Evolutionary conservation across 2,329 filamentous ascomycete species (phyloP).

Genomic region (Pseudogymnoascus sp.): DNA sequence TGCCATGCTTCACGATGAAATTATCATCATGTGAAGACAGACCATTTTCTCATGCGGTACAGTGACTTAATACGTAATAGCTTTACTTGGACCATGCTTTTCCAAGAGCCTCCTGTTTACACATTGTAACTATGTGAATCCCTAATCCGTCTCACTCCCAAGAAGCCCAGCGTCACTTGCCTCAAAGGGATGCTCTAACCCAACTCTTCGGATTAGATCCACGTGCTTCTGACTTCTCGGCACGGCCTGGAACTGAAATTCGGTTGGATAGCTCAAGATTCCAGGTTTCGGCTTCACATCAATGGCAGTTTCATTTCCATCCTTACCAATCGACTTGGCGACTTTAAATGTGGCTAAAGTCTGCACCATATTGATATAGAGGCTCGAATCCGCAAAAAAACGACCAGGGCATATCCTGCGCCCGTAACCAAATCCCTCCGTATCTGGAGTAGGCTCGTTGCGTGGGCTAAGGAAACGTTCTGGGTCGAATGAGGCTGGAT

Average conservation of each 20-base stretch:
- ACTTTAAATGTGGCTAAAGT: slow-evolving; percentile 33
- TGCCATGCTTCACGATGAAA: neutral
- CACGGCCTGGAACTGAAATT: neutral
- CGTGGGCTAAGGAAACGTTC: slow-evolving; percentile 34
- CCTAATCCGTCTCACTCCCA: neutral
- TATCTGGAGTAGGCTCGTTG: slow-evolving; percentile 41
- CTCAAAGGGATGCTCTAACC: neutral
- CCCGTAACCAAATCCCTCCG: slow-evolving; percentile 46
- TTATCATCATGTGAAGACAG: neutral
- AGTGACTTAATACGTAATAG: neutral
- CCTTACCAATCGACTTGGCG: slow-evolving; percentile 27
- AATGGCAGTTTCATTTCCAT: slow-evolving; percentile 27
- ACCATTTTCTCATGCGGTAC: neutral
- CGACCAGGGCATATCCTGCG: slow-evolving; percentile 45
- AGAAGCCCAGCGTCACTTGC: slow-evolving; percentile 1
- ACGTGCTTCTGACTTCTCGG: slow-evolving; percentile 5
- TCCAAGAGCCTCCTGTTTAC: neutral
- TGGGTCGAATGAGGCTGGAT: slow-evolving; percentile 39
- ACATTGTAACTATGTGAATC: neutral
- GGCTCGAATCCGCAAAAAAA: slow-evolving; percentile 38
- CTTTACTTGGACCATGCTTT: neutral
- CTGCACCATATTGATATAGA: slow-evolving; percentile 33
- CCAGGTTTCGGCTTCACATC: slow-evolving; percentile 7
- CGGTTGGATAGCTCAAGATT: slow-evolving; percentile 1
- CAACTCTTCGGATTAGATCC: neutral